Base-by-base conservation (phyloP, 1,284 basidiomycete species). In the Cerrena zonata region DNA sequence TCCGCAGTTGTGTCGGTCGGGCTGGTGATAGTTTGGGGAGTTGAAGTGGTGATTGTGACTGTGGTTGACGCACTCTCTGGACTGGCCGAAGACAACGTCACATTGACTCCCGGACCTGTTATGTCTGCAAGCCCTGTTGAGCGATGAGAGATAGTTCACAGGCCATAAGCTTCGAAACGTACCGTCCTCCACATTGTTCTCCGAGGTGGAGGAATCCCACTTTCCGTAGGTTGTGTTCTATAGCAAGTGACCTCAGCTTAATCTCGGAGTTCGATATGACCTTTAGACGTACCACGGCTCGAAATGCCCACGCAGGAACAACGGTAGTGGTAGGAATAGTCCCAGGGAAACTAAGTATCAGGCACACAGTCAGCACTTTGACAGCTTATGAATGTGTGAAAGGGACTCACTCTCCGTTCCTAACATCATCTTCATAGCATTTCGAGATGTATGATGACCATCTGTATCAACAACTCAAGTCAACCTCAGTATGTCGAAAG, bases 271-370 rank as follows among this genome's bases (percentile, higher is more conserved):
- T 22, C 5, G 37, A 18, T 24, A n/a, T n/a, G 11, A 40, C 19
- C 3, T 4, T 4, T 5, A 5, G 18, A 48, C 46, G 11, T 23
- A 48, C 46, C 5, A 48, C 24, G 10, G 46, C 13, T 7, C 15
- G 26, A 36, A 22, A 48, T 24, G 46, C 30, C 46, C 46, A 48
- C 3, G 46, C 30, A 11, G 46, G 46, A 26, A 48, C 39, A 7
- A 36, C 25, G 18, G 36, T 39, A 3, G 30, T 36, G 13, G 34
- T 5, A 22, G 46, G 36, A 25, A 48, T 48, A 48, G 13, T 30
- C n/a, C 39, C 5, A 24, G 34, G 34, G 23, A 34, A 48, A 34
- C 36, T 38, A 38, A 13, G 13, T 18, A 21, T n/a, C n/a, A n/a
- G n/a, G n/a, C n/a, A n/a, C n/a, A n/a, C n/a, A n/a, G n/a, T n/a